These are phyloP conservation scores for Pichia scutulata DNA, from an alignment of 805 yeast genomes.

Conservation along the genomic window DNA sequence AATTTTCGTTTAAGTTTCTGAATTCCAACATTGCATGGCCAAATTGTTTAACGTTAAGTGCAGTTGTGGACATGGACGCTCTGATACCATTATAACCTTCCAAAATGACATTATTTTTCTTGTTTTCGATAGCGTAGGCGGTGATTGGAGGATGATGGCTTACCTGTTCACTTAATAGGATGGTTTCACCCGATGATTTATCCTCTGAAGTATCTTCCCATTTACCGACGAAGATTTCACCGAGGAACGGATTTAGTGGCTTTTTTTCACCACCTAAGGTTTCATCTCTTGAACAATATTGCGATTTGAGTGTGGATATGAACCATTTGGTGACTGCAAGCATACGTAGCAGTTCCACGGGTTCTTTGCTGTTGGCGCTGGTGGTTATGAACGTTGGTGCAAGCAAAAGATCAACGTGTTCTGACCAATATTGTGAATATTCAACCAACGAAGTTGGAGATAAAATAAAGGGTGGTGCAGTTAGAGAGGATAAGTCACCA, in stretches of 20 bases:
- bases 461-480: constrained; percentile 96
- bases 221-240: constrained; percentile 87
- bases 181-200: constrained; percentile 61
- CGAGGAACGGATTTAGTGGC: constrained; percentile 93
- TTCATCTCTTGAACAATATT: constrained; percentile 89
- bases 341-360: constrained; percentile 55
- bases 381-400: constrained; percentile 50
- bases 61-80: constrained; percentile 69
- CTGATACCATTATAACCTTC: constrained; percentile 89
- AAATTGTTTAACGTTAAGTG: constrained; percentile 80
- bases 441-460: constrained; percentile 85
- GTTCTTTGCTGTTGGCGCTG: constrained; percentile 33
- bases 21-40: constrained; percentile 81
- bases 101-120: constrained; percentile 55
- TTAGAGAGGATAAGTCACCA: constrained; percentile 86
- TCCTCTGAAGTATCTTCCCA: constrained; percentile 56
- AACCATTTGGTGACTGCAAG: constrained; percentile 87
- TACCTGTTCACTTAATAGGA: constrained; percentile 82
- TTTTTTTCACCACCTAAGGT: constrained; percentile 93
- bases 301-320: constrained; percentile 83
- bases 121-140: constrained; percentile 79
- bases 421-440: constrained; percentile 95
- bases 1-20: constrained; percentile 56
- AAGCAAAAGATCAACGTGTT: constrained; percentile 75
- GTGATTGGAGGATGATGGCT: constrained; percentile 97